Evolutionary conservation across 2,329 filamentous ascomycete genomes (phyloP).

Genomic region (Diplocarpon mali): DNA sequence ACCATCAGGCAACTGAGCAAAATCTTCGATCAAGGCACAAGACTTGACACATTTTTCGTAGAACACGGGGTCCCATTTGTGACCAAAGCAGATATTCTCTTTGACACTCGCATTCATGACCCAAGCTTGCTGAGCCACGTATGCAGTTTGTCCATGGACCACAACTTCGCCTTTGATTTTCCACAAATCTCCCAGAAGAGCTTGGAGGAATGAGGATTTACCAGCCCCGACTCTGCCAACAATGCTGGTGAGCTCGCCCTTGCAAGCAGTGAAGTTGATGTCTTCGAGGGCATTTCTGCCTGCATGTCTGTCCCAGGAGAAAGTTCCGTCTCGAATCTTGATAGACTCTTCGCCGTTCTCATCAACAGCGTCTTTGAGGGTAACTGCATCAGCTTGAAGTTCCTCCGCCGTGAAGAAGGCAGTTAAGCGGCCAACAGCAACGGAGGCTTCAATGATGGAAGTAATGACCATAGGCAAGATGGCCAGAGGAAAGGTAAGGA

Average conservation of each 20-base stretch:
- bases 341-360: conserved; percentile 79
- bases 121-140: conserved; percentile 89
- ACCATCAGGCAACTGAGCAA: conserved; percentile 83
- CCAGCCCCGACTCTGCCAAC: conserved; percentile 91
- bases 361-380: conserved; percentile 55
- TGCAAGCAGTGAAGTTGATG: conserved; percentile 80
- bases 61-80: conserved; percentile 85
- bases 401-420: conserved; percentile 82
- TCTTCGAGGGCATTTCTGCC: conserved; percentile 61
- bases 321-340: conserved; percentile 70
- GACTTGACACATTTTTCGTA: conserved; percentile 89
- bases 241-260: conserved; percentile 86
- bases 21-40: conserved; percentile 84
- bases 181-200: conserved; percentile 83
- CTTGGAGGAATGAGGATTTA: conserved; percentile 86
- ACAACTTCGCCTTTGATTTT: conserved; percentile 77
- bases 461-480: conserved; percentile 97
- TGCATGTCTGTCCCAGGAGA: conserved; percentile 89
- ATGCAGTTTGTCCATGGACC: conserved; percentile 73
- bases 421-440: conserved; percentile 78
- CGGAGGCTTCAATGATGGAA: conserved; percentile 88
- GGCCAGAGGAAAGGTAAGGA: conserved; percentile 88
- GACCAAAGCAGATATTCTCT: conserved; percentile 94
- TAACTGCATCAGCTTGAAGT: conserved; percentile 74
- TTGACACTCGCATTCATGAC: conserved; percentile 96